These are phyloP conservation scores for Lentinula boryana DNA, from an alignment of 768 basidiomycete species.

Conservation along the genomic window DNA sequence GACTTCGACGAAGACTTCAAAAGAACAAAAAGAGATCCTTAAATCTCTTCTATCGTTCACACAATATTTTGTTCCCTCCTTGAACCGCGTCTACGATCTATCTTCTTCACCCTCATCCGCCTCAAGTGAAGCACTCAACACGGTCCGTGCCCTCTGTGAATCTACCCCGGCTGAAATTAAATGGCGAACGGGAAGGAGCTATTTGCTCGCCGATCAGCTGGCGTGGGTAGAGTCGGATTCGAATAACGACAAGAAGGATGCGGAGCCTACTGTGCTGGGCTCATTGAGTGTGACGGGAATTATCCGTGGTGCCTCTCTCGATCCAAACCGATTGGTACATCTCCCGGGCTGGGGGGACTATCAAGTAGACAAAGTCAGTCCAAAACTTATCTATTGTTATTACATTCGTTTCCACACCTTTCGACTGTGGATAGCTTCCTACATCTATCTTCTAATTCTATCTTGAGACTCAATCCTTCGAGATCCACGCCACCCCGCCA, in stretches of 20 bases:
- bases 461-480: too few relatives aligned
- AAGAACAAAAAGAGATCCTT: constrained; percentile 49
- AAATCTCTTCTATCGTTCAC: constrained; percentile 93
- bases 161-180: constrained; percentile 74
- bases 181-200: constrained; percentile 80
- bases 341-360: constrained; percentile 87
- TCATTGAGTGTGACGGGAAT: constrained; percentile 74
- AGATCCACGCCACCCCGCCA: too few relatives aligned
- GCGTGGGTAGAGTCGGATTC: constrained; percentile 40
- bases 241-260: not conserved
- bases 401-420: not conserved
- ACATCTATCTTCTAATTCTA: too few relatives aligned
- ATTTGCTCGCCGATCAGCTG: constrained; percentile 59
- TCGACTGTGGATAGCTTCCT: too few relatives aligned
- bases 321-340: constrained; percentile 82
- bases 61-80: constrained; percentile 87
- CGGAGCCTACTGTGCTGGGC: constrained; percentile 23
- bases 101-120: constrained; percentile 19
- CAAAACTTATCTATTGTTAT: not conserved
- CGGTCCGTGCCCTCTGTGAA: constrained; percentile 76
- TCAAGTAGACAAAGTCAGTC: constrained; percentile 68
- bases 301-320: constrained; percentile 73
- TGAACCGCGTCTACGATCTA: constrained; percentile 72
- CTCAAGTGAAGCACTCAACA: constrained; percentile 61
- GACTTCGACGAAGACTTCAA: not conserved